phyloP scores from a whole-genome alignment of 2,329 filamentous ascomycete species.

The Mariannaea elegans region DNA sequence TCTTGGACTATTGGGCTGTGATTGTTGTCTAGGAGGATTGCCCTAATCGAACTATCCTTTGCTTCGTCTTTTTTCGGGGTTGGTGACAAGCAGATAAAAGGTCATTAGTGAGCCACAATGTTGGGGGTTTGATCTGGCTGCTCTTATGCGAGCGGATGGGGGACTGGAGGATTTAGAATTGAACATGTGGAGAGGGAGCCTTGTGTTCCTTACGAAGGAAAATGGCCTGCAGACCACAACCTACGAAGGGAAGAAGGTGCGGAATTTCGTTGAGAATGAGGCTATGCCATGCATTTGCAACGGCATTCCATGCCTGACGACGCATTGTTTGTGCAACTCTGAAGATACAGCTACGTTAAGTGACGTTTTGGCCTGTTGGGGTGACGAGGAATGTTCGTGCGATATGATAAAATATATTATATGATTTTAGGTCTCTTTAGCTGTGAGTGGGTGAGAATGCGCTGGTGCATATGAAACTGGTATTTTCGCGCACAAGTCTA shows the following conservation, averaged over 20 bases:
- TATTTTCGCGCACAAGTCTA: constrained; percentile 6
- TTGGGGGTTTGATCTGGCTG: constrained; percentile 10
- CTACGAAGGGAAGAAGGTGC: too few species aligned
- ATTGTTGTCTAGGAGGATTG: too few species aligned
- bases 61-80: too few species aligned
- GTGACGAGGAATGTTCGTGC: constrained; percentile 17
- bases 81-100: not conserved
- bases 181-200: constrained; percentile 29
- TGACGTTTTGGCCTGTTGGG: not conserved
- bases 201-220: too few species aligned
- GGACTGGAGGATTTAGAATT: constrained; percentile 26
- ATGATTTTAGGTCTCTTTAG: too few species aligned
- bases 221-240: too few species aligned
- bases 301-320: constrained; percentile 20
- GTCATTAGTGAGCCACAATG: constrained; percentile 18
- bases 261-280: not conserved
- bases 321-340: constrained; percentile 13
- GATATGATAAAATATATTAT: constrained; percentile 1
- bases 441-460: too few species aligned
- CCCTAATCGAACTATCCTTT: too few species aligned
- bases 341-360: not conserved
- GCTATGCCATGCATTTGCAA: constrained; percentile 27
- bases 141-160: constrained; percentile 26
- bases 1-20: too few species aligned
- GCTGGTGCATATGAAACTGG: constrained; percentile 12